phyloP scores from a whole-genome alignment of 2,329 filamentous ascomycete genomes.

The Clarireedia hainanense region DNA sequence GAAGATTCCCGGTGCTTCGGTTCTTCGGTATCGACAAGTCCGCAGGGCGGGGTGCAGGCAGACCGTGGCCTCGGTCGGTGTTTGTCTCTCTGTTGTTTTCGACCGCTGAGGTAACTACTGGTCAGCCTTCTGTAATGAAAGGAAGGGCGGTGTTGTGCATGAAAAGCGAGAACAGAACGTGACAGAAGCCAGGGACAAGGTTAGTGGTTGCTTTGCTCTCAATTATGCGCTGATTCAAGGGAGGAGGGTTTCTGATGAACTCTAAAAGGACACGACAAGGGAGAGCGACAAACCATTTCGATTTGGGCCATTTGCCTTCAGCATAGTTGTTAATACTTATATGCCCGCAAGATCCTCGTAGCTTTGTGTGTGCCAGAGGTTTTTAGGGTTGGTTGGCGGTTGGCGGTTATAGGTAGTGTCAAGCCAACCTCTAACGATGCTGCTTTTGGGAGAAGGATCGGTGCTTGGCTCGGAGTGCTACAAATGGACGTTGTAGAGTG shows the following conservation, averaged over 20 bases:
- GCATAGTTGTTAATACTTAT: slow-evolving; percentile 23
- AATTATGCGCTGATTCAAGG: slow-evolving; percentile 12
- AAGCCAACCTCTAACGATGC: not conserved
- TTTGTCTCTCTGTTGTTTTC: slow-evolving; percentile 17
- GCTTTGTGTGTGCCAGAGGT: not conserved
- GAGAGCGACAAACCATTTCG: slow-evolving; percentile 23
- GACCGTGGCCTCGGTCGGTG: slow-evolving; percentile 15
- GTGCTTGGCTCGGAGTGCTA: no score
- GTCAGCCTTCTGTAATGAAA: slow-evolving; percentile 11
- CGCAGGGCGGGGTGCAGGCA: slow-evolving; percentile 13
- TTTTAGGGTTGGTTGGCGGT: not conserved
- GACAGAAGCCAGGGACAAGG: not conserved
- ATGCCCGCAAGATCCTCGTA: not conserved
- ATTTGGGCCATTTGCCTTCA: slow-evolving; percentile 27
- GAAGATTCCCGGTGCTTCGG: slow-evolving; percentile 56
- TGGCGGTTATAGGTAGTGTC: not conserved
- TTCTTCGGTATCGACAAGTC: slow-evolving; percentile 50
- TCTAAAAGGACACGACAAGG: not conserved
- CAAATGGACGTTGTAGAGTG: no score
- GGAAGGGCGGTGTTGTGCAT: not conserved
- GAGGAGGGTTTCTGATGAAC: not conserved
- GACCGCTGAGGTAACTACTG: slow-evolving; percentile 16
- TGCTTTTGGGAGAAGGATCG: not conserved
- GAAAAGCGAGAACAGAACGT: not conserved
- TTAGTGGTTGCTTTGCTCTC: not conserved